Conservation (phyloP, 495 filamentous ascomycete genomes). For the Elaphomyces granulatus region DNA sequence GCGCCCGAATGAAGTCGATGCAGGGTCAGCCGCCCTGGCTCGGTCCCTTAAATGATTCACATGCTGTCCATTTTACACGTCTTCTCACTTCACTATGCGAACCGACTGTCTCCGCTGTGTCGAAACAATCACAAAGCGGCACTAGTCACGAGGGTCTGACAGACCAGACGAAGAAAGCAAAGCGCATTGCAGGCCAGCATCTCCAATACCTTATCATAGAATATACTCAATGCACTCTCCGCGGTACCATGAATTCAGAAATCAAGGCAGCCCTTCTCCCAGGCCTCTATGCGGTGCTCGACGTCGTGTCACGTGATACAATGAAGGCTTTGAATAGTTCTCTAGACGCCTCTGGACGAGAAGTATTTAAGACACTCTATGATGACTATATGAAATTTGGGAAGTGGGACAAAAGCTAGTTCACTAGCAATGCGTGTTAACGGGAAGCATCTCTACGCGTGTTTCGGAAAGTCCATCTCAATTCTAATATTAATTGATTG, state of each 20-base stretch:
- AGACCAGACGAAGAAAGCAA: slow-evolving; percentile 63
- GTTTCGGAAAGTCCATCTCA: too few relatives aligned
- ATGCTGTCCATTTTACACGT: slow-evolving; percentile 51
- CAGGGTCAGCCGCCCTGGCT: too few relatives aligned
- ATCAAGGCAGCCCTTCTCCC: slow-evolving; percentile 56
- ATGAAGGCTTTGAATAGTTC: slow-evolving; percentile 53
- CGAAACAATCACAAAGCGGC: slow-evolving; percentile 27
- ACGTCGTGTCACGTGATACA: slow-evolving; percentile 49
- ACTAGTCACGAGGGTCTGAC: slow-evolving; percentile 38
- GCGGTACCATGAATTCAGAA: slow-evolving; percentile 35
- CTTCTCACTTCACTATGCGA: slow-evolving; percentile 66
- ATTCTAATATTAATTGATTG: slow-evolving; percentile 9
- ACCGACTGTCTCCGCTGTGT: slow-evolving; percentile 58
- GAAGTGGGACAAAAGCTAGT: slow-evolving; percentile 47
- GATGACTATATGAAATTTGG: slow-evolving; percentile 54
- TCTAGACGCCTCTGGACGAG: slow-evolving; percentile 52
- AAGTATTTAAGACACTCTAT: slow-evolving; percentile 58
- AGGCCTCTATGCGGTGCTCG: slow-evolving; percentile 56
- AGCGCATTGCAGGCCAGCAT: slow-evolving; percentile 59
- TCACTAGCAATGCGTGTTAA: slow-evolving; percentile 1
- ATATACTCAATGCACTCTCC: slow-evolving; percentile 55
- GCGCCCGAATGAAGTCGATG: slow-evolving; percentile 17
- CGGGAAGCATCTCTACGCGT: neutral
- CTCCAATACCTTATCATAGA: slow-evolving; percentile 57
- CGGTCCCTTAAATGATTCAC: slow-evolving; percentile 27